Percentiles rank a stretch among this genome's conserved stretches.
phyloP scores from a whole-genome alignment of 208 protist genomes.

The Trypanosoma caninum region DNA sequence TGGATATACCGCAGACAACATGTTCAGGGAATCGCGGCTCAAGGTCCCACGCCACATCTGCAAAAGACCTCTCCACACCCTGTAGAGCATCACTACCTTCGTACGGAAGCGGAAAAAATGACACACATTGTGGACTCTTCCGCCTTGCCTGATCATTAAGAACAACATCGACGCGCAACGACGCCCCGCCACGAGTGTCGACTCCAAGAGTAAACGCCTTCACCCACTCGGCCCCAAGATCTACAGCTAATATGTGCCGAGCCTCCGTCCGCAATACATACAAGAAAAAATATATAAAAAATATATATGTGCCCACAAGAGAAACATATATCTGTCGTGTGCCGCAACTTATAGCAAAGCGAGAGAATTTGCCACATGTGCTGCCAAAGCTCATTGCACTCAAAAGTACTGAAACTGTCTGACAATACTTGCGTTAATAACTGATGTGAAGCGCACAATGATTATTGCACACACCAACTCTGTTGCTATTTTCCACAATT shows the following conservation, averaged over 20 bases:
- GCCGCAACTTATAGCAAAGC: too few species aligned
- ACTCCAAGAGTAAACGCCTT: slow-evolving; percentile 32
- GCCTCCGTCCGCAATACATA: neutral
- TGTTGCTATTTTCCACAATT: too few species aligned
- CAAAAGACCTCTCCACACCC: slow-evolving; percentile 82
- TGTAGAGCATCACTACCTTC: slow-evolving; percentile 8
- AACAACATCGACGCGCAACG: slow-evolving; percentile 53
- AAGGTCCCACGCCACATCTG: slow-evolving; percentile 75
- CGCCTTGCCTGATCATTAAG: slow-evolving; percentile 93
- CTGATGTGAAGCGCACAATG: too few species aligned
- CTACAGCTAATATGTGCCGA: slow-evolving; percentile 48
- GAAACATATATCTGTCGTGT: too few species aligned
- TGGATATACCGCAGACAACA: slow-evolving; percentile 51
- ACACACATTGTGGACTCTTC: slow-evolving; percentile 87
- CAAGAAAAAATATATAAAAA: too few species aligned
- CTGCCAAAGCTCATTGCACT: too few species aligned
- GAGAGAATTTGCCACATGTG: too few species aligned
- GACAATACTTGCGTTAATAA: too few species aligned
- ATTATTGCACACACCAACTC: too few species aligned
- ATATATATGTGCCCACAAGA: too few species aligned
- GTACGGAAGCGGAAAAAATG: slow-evolving; percentile 63
- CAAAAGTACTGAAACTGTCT: too few species aligned
- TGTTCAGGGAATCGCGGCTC: slow-evolving; percentile 71
- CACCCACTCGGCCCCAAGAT: slow-evolving; percentile 51
- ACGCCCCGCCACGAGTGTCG: slow-evolving; percentile 1